A percentile compares a stretch with the other conserved stretches of the same genome.
Conservation (phyloP, 257 asterid species). For the Solanum virginianum region DNA sequence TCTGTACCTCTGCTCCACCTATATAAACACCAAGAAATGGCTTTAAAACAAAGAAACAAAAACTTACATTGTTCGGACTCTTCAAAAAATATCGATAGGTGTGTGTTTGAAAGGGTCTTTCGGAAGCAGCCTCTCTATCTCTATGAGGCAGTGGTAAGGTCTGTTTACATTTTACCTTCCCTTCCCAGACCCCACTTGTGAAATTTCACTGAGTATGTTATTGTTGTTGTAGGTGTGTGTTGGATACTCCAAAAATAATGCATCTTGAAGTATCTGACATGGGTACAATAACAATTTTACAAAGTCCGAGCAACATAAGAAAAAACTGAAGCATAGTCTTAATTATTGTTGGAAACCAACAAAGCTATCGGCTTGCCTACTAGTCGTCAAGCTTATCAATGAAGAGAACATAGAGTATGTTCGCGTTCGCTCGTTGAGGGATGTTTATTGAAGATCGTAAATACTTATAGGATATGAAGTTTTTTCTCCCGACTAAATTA, state of each 20-base stretch:
- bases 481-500: too few species aligned
- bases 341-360: not conserved
- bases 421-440: not conserved
- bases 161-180: too few species aligned
- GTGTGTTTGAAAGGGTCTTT: too few species aligned
- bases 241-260: not conserved
- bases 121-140: too few species aligned
- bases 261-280: not conserved
- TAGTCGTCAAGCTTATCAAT: not conserved
- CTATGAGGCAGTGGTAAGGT: too few species aligned
- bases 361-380: not conserved
- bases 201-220: too few species aligned
- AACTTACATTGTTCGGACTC: too few species aligned
- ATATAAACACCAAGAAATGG: not conserved
- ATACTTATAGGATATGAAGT: not conserved
- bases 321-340: not conserved
- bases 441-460: not conserved
- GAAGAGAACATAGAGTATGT: not conserved
- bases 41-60: not conserved
- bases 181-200: too few species aligned
- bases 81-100: too few species aligned
- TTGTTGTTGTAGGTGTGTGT: too few species aligned
- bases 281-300: not conserved
- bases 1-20: constrained; percentile 95
- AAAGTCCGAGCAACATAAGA: too few species aligned